phyloP scores from a whole-genome alignment of 805 yeast genomes.

The Priceomyces carsonii region DNA sequence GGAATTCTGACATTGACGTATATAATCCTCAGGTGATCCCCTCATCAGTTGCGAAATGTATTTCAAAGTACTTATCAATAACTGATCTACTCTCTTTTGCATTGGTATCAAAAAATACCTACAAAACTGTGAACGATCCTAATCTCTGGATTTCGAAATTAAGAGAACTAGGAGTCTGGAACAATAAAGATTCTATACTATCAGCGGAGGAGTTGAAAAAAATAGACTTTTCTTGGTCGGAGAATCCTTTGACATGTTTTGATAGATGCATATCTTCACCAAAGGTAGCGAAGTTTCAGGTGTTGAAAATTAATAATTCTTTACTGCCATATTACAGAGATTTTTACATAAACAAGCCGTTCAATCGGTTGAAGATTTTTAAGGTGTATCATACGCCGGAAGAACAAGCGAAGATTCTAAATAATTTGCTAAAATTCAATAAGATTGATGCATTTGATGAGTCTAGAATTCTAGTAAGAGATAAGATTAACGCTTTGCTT shows the following conservation, averaged over 20 bases:
- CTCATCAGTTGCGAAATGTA: constrained; percentile 33
- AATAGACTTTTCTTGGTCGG: constrained; percentile 8
- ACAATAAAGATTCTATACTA: constrained; percentile 12
- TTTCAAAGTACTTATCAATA: constrained; percentile 34
- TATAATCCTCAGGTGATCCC: constrained; percentile 42
- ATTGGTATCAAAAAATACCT: constrained; percentile 38
- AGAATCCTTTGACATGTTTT: constrained; percentile 38
- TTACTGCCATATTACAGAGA: constrained; percentile 49
- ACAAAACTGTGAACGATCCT: constrained; percentile 39
- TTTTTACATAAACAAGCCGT: constrained; percentile 39
- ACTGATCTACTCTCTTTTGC: constrained; percentile 41
- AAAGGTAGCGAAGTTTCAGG: constrained; percentile 37
- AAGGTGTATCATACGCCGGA: constrained; percentile 48
- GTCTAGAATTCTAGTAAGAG: constrained; percentile 29
- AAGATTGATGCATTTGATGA: constrained; percentile 31
- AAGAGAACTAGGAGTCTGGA: constrained; percentile 40
- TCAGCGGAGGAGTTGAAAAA: constrained; percentile 2
- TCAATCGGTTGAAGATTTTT: constrained; percentile 46
- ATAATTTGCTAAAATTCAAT: constrained; percentile 41
- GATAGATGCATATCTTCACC: constrained; percentile 23
- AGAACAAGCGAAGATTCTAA: constrained; percentile 49
- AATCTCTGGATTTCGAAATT: constrained; percentile 39
- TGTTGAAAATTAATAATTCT: constrained; percentile 37
- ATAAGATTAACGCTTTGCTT: constrained; percentile 52
- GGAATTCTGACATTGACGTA: constrained; percentile 49